These are phyloP conservation scores for Periconia sp. DNA, from an alignment of 2,329 filamentous ascomycete genomes.

Conservation along the genomic window DNA sequence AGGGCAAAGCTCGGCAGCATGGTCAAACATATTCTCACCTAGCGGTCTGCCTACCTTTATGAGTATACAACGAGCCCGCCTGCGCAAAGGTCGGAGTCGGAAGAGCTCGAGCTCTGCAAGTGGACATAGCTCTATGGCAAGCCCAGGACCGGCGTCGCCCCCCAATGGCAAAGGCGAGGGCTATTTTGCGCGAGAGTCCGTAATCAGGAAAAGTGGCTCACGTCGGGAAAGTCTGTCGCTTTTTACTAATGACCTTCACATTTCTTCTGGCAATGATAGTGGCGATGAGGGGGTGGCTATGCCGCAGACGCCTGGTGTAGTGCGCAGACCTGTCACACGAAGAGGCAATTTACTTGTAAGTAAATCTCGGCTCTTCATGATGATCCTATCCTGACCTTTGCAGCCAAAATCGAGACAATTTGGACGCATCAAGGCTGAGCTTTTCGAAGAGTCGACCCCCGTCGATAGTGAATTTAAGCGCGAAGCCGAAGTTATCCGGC, in stretches of 20 bases:
- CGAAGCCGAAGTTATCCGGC: constrained; percentile 93
- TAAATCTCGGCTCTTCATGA: constrained; percentile 13
- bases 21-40: constrained; percentile 69
- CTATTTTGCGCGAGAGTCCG: constrained; percentile 61
- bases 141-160: constrained; percentile 76
- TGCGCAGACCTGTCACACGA: constrained; percentile 81
- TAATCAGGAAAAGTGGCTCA: constrained; percentile 58
- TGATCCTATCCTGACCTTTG: constrained; percentile 18
- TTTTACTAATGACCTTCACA: constrained; percentile 86
- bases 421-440: constrained; percentile 85
- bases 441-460: constrained; percentile 86
- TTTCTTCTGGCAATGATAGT: constrained; percentile 79
- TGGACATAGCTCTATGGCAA: constrained; percentile 68
- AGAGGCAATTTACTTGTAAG: constrained; percentile 86
- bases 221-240: constrained; percentile 88
- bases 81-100: constrained; percentile 64
- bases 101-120: constrained; percentile 74
- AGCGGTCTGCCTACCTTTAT: constrained; percentile 75
- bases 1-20: constrained; percentile 63
- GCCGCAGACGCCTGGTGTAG: constrained; percentile 71
- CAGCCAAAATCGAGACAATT: constrained; percentile 97
- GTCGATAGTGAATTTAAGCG: constrained; percentile 87
- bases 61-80: constrained; percentile 73
- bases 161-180: constrained; percentile 64
- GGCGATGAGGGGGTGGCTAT: constrained; percentile 67